A percentile compares a stretch with the other conserved stretches of the same genome.
phyloP scores from a whole-genome alignment of 2,329 filamentous ascomycete species.

The Colletotrichum tropicale region DNA sequence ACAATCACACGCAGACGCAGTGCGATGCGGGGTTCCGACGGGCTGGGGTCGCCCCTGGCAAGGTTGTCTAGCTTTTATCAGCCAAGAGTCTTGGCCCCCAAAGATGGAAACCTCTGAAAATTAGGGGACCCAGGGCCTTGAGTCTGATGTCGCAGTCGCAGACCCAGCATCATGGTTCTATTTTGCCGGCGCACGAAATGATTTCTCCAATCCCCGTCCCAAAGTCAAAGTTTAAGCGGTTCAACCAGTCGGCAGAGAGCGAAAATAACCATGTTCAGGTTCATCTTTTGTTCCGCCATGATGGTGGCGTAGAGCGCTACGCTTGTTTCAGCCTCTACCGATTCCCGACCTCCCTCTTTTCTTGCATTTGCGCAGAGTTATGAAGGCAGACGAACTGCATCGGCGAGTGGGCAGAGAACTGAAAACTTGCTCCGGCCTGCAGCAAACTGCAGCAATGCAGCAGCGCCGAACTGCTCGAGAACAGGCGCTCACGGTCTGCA shows the following conservation, averaged over 20 bases:
- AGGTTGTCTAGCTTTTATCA: neutral
- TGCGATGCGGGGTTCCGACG: constrained; percentile 1
- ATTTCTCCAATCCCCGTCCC: neutral
- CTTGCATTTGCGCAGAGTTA: neutral
- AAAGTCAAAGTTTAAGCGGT: neutral
- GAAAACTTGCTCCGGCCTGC: neutral
- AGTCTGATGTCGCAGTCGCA: neutral
- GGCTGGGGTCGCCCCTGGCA: neutral
- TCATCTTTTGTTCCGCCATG: constrained; percentile 5
- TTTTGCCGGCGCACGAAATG: neutral
- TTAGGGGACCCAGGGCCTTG: neutral
- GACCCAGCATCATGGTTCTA: constrained; percentile 12
- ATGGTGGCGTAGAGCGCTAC: neutral
- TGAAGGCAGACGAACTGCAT: neutral
- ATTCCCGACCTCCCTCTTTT: neutral
- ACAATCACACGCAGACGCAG: neutral
- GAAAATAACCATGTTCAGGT: neutral
- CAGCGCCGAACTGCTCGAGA: neutral
- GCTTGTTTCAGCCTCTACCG: constrained; percentile 9
- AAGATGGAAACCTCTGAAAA: neutral
- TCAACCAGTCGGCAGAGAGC: neutral
- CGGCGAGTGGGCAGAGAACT: neutral
- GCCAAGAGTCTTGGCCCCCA: constrained; percentile 14
- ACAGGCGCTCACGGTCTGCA: neutral
- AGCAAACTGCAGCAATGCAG: neutral